Evolutionary conservation across 768 basidiomycete species (phyloP), one percentile per base, ranked within the genome.

Genomic region (Leccinum rimulosum): DNA sequence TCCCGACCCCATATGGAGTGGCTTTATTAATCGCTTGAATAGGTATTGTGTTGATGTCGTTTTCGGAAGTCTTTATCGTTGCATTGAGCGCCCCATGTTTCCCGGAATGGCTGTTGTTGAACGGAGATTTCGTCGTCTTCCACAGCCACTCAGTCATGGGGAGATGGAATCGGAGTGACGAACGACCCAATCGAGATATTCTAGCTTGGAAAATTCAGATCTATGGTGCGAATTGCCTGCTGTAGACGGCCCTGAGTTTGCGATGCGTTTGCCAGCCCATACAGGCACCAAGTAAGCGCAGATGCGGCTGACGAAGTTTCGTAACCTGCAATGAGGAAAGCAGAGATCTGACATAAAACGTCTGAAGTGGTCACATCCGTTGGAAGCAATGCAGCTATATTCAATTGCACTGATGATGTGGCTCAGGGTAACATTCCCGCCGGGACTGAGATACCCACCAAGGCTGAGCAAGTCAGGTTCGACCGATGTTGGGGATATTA

Each of bases 251-350:
- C 59, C 65, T 88, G 87, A n/a, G 72, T 69, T 3, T 68, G 70
- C 0, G 79, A 80, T 50, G 79, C 67, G 56, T 77, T 74, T 6
- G 80, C 73, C 55, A 89, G 79, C 47, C 81, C 79, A 67, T 84
- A 85, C 3, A 89, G 74, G 56, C 81, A 81, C 86, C 86, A 89
- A 7, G 84, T 78, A 15, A 88, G 73, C 4, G 84, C 82, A 6
- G 77, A 77, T 1, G 19, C 27, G 27, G 27, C 43, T 19, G 83
- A 76, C 17, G 81, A 81, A 1, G 85, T 86, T 68, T 88, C 86
- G 73, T 89, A 82, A 11, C 87, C 87, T 5, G 84, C 83, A 14
- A 82, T 77, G 31, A 88, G 75, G 67, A 88, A 87, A 0, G 84
- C 86, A 11, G 82, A 80, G 60, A 87, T 86, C 62, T 87, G 87